Base-by-base conservation (phyloP, 176 grass and related monocot species). In the Oryza officinalis region DNA sequence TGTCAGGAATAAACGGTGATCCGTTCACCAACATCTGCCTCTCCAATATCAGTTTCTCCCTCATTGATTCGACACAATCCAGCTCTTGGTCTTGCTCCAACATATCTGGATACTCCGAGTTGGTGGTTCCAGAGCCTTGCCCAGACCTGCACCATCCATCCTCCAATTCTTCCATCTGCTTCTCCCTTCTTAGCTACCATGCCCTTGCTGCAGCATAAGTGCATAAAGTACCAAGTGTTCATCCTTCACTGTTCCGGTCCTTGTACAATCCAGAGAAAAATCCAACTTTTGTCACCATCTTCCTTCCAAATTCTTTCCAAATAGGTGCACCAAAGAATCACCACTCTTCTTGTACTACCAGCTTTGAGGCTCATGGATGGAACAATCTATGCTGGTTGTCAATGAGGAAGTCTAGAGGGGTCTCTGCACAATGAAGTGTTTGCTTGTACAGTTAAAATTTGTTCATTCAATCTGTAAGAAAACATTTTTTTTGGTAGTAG, bases 391-490 rank as follows among this genome's bases (percentile, higher is more conserved):
- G 37, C 49, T 30, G 26, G 27, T 76, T 83, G 49, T 72, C 50
- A 40, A 70, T 6, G 41, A 67, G 65, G 70, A 81, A 72, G 77
- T 60, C 76, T 67, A 44, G 77, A 0, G 28, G 46, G 67, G 33
- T 66, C 20, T 72, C 20, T 72, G 78, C 73, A 63, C 80, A 75
- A 63, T 12, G 14, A 82, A 33, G 83, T 79, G 79, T 80, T 65
- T 89, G 68, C 74, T 82, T 95, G 93, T 96, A 96, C 90, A 96
- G 93, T 84, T 87, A 74, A 81, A 1, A 90, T 91, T 92, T 91
- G 5, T 95, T 95, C 72, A 92, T 91, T 95, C 93, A 95, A 95
- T 82, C 61, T 95, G 88, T 95, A 91, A 93, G 86, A 90, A 92
- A 52, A 76, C 52, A 9, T 2, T 71, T 75, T 43, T 90, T 96